These are phyloP conservation scores for Clonostachys byssicola DNA, from an alignment of 2,329 filamentous ascomycete genomes.

Conservation along the genomic window DNA sequence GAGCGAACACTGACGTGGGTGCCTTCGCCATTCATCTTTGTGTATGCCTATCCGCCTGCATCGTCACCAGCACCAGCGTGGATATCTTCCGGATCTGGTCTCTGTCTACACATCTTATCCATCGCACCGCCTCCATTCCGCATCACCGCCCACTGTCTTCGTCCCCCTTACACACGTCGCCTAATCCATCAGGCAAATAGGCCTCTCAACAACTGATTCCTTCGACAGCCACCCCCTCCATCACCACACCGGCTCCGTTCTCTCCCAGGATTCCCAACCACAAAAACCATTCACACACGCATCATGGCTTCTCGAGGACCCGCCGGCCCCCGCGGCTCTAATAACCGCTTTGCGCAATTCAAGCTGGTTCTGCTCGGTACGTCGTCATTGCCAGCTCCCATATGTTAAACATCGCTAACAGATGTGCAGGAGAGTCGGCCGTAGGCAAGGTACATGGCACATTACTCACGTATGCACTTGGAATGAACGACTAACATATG, in stretches of 20 bases:
- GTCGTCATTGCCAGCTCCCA: conserved; percentile 18
- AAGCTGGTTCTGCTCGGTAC: conserved; percentile 95
- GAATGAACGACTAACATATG: conserved; percentile 9
- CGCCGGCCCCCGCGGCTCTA: conserved; percentile 56
- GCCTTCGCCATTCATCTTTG: neutral
- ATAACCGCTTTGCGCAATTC: conserved; percentile 95
- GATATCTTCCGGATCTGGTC: no score
- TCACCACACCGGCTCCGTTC: neutral
- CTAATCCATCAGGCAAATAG: no score
- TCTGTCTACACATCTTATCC: neutral
- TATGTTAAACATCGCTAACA: neutral
- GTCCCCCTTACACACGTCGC: neutral
- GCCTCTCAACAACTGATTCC: no score
- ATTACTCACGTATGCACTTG: conserved; percentile 1
- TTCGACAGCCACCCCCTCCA: conserved; percentile 6
- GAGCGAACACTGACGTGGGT: conserved; percentile 2
- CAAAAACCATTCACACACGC: conserved; percentile 10
- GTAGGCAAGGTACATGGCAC: conserved; percentile 79
- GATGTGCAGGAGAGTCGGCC: conserved; percentile 81
- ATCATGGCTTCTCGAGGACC: conserved; percentile 81
- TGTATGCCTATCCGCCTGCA: no score
- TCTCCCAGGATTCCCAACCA: neutral
- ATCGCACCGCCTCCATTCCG: neutral
- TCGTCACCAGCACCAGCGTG: no score
- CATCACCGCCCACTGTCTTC: neutral